These are phyloP conservation scores for Gossypium armourianum DNA, from an alignment of 441 rosid species.

Conservation along the genomic window DNA sequence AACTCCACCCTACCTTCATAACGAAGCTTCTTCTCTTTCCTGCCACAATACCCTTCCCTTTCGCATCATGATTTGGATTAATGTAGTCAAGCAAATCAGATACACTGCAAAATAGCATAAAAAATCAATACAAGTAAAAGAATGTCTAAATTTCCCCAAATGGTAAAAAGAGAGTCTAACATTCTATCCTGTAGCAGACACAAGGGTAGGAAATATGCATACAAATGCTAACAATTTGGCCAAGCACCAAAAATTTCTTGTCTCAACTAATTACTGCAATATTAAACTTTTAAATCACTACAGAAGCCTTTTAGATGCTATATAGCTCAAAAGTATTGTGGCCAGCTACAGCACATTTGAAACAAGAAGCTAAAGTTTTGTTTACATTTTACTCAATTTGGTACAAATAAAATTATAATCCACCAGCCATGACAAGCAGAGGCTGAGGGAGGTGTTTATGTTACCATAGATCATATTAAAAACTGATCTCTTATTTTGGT, in stretches of 20 bases:
- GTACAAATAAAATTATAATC: background rate
- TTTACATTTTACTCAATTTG: background rate
- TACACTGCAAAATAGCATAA: slow-evolving; percentile 39
- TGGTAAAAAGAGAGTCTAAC: slow-evolving; percentile 6
- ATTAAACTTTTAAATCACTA: background rate
- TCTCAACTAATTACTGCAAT: background rate
- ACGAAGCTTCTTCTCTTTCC: slow-evolving; percentile 44
- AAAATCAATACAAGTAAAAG: slow-evolving; percentile 16
- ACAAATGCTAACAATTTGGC: background rate
- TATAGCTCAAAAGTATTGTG: background rate
- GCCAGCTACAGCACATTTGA: background rate
- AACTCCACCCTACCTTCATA: slow-evolving; percentile 37
- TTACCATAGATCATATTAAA: background rate
- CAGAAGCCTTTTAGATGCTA: background rate
- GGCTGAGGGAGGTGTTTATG: background rate
- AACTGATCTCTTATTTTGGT: background rate
- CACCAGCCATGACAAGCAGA: background rate
- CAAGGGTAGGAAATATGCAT: background rate
- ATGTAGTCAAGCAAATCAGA: slow-evolving; percentile 71
- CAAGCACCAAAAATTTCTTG: background rate
- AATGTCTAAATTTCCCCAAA: background rate
- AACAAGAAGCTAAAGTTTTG: background rate
- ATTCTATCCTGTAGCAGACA: slow-evolving; percentile 8
- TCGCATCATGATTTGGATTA: slow-evolving; percentile 54
- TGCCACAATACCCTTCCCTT: slow-evolving; percentile 43